Conservation (phyloP, 2,329 filamentous ascomycete species). For the Xylariaceae sp. region DNA sequence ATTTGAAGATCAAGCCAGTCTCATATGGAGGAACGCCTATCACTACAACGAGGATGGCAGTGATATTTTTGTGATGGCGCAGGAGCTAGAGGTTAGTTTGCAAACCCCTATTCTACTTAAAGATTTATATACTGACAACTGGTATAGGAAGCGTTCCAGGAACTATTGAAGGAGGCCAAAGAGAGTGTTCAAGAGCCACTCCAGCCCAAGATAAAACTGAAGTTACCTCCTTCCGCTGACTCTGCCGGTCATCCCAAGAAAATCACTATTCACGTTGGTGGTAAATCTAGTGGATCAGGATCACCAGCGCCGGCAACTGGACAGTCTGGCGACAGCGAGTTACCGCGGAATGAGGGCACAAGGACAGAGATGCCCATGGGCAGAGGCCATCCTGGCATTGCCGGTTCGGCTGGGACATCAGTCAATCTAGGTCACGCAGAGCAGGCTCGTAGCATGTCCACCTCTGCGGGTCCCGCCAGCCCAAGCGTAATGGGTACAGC, state of each 20-base stretch:
- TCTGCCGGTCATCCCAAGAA: constrained; percentile 49
- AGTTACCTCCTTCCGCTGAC: constrained; percentile 50
- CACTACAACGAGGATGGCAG: constrained; percentile 91
- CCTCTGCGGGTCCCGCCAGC: constrained; percentile 42
- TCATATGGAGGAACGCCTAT: constrained; percentile 83
- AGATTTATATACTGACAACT: constrained; percentile 17
- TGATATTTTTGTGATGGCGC: constrained; percentile 71
- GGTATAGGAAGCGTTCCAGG: constrained; percentile 60
- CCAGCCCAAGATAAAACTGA: constrained; percentile 75
- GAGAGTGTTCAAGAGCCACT: constrained; percentile 65
- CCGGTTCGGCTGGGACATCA: constrained; percentile 22
- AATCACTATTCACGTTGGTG: constrained; percentile 67
- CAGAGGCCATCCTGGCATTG: constrained; percentile 29
- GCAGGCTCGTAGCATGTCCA: constrained; percentile 38
- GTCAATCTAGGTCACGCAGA: constrained; percentile 33
- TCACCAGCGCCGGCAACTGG: constrained; percentile 44
- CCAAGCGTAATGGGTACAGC: constrained; percentile 34
- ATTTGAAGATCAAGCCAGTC: constrained; percentile 72
- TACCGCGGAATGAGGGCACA: constrained; percentile 29
- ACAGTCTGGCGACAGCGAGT: constrained; percentile 34
- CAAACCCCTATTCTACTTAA: neutral
- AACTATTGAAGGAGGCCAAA: constrained; percentile 66
- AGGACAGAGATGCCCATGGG: constrained; percentile 26
- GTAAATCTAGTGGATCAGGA: constrained; percentile 48
- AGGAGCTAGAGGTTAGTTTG: constrained; percentile 65